Evolutionary conservation across 2,329 filamentous ascomycete genomes (phyloP).

Genomic region (Karstenula rhodostoma): DNA sequence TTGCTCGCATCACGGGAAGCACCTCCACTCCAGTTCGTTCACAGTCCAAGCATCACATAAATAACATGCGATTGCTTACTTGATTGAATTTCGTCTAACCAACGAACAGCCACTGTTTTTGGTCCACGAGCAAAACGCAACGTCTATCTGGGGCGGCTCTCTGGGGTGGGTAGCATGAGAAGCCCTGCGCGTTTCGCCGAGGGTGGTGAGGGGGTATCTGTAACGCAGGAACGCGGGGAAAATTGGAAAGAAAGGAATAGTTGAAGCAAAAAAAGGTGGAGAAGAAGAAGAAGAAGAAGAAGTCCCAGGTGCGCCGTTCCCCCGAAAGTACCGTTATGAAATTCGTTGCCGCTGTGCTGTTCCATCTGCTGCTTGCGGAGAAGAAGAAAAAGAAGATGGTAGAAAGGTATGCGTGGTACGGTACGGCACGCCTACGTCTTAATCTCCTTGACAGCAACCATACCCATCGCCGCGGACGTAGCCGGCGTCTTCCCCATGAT

Average conservation of each 20-base stretch:
- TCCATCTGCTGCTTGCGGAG: too few relatives aligned
- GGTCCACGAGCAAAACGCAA: constrained; percentile 38
- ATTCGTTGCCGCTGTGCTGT: not conserved
- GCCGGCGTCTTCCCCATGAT: constrained; percentile 47
- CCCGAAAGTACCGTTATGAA: too few relatives aligned
- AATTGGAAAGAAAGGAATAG: not conserved
- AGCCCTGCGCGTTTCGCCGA: constrained; percentile 45
- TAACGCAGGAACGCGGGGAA: constrained; percentile 17
- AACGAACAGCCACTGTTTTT: constrained; percentile 34
- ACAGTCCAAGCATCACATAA: too few relatives aligned
- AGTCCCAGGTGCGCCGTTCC: not conserved
- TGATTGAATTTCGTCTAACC: not conserved
- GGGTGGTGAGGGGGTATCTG: constrained; percentile 45
- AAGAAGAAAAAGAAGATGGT: too few relatives aligned
- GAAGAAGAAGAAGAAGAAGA: not conserved
- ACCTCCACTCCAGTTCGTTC: too few relatives aligned
- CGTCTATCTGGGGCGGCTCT: constrained; percentile 35
- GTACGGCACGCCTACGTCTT: constrained; percentile 20
- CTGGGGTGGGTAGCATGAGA: constrained; percentile 36
- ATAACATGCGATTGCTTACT: too few relatives aligned
- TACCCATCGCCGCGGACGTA: constrained; percentile 20
- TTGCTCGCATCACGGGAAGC: too few relatives aligned
- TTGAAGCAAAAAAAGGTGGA: constrained; percentile 7
- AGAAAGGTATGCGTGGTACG: too few relatives aligned
- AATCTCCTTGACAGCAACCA: constrained; percentile 32